These are phyloP conservation scores for Limonium bicolor DNA, from an alignment of 148 eudicot species.

Conservation along the genomic window DNA sequence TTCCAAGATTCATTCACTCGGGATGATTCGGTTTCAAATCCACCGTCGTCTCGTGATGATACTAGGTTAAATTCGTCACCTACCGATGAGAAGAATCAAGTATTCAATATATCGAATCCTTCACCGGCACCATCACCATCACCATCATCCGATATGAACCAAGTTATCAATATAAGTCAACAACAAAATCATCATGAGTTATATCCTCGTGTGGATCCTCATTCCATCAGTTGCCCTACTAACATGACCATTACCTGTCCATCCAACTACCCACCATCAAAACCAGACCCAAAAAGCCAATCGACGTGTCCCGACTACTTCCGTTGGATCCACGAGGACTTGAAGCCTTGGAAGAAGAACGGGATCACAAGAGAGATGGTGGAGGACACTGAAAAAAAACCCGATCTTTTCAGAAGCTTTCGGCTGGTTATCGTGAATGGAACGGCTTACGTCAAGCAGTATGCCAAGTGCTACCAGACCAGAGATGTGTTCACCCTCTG, in stretches of 20 bases:
- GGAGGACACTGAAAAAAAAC: constrained; percentile 3
- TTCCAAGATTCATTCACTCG: neutral
- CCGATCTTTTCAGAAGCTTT: constrained; percentile 10
- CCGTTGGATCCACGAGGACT: constrained; percentile 14
- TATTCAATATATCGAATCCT: neutral
- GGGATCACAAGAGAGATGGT: constrained; percentile 18
- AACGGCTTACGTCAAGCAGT: constrained; percentile 19
- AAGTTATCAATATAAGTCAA: too few relatives aligned
- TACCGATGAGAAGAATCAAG: neutral
- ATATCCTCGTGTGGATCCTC: too few relatives aligned
- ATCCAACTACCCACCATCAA: constrained; percentile 1
- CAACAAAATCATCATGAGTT: too few relatives aligned
- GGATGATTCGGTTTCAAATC: neutral
- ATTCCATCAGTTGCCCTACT: too few relatives aligned
- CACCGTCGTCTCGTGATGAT: neutral
- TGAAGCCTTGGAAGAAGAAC: constrained; percentile 14
- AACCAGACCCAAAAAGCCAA: neutral
- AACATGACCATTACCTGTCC: constrained; percentile 4
- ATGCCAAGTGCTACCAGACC: constrained; percentile 14
- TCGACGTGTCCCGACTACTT: constrained; percentile 16
- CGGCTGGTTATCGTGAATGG: constrained; percentile 20
- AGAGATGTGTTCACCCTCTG: constrained; percentile 23
- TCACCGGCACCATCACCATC: constrained; percentile 2
- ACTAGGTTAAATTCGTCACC: neutral
- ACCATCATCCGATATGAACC: too few relatives aligned